Evolutionary conservation across 768 basidiomycete genomes (phyloP).

Genomic region (Tylopilus vinaceipallidus): DNA sequence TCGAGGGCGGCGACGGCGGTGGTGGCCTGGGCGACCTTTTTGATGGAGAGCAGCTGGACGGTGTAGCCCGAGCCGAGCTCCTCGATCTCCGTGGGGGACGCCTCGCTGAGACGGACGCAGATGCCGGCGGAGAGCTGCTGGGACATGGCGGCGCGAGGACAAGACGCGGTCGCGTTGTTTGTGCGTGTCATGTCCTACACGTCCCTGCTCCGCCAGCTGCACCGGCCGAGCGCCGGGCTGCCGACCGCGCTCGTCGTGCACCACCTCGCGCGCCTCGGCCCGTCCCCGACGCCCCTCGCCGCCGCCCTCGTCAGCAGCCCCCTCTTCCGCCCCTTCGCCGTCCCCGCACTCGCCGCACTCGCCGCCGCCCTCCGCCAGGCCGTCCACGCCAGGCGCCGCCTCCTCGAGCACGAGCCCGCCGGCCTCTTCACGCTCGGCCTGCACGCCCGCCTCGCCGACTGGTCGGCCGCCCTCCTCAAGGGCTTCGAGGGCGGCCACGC

Average conservation of each 20-base stretch:
- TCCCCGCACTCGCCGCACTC: slow-evolving; percentile 29
- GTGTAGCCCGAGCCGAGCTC: slow-evolving; percentile 39
- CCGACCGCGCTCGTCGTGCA: slow-evolving; percentile 26
- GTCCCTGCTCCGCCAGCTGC: slow-evolving; percentile 25
- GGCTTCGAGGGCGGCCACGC: slow-evolving; percentile 69
- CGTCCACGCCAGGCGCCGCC: slow-evolving; percentile 26
- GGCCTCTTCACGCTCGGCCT: slow-evolving; percentile 34
- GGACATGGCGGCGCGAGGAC: slow-evolving; percentile 33
- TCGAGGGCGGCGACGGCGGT: slow-evolving; percentile 41
- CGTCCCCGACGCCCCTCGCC: slow-evolving; percentile 33
- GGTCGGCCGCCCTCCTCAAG: slow-evolving; percentile 50
- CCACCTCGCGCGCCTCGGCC: slow-evolving; percentile 27
- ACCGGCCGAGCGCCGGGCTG: slow-evolving; percentile 18
- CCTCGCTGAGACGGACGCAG: slow-evolving; percentile 46
- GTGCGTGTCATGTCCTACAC: slow-evolving; percentile 22
- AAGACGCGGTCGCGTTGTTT: slow-evolving; percentile 15
- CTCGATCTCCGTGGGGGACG: slow-evolving; percentile 32
- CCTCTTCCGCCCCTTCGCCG: slow-evolving; percentile 31
- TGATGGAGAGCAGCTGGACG: slow-evolving; percentile 82
- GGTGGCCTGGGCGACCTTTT: slow-evolving; percentile 53
- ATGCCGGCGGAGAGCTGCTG: slow-evolving; percentile 59
- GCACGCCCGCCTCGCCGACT: slow-evolving; percentile 43
- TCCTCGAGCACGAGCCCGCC: slow-evolving; percentile 29
- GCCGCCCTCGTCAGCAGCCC: slow-evolving; percentile 32
- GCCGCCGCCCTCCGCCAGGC: slow-evolving; percentile 31